A percentile compares a stretch with the other conserved stretches of the same genome.
Evolutionary conservation across 1,284 basidiomycete species (phyloP).

Genomic region (Moesziomyces globuligerus): DNA sequence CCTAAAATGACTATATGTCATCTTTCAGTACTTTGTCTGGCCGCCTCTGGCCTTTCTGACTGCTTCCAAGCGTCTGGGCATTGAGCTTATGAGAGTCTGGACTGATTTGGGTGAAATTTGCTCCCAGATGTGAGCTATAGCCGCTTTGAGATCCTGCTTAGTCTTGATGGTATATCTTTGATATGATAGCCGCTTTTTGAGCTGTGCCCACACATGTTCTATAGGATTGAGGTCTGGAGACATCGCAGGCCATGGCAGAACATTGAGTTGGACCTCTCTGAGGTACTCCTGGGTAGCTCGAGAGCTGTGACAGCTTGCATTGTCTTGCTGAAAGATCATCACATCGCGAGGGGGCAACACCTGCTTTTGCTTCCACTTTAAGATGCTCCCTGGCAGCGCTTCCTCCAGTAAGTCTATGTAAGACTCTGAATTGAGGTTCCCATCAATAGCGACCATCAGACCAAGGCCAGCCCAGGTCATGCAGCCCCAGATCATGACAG

Average conservation of each 20-base stretch:
- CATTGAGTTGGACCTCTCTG: slow-evolving; percentile 2
- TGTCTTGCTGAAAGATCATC: slow-evolving; percentile 3
- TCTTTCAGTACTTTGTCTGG: slow-evolving; percentile 9
- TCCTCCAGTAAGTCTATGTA: neutral
- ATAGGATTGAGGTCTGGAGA: slow-evolving; percentile 13
- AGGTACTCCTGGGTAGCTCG: slow-evolving; percentile 6
- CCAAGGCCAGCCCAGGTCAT: slow-evolving; percentile 15
- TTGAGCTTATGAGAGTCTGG: slow-evolving; percentile 9
- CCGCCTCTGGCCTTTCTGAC: slow-evolving; percentile 8
- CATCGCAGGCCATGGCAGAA: slow-evolving; percentile 10
- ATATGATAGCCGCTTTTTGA: neutral
- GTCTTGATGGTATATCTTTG: too few species aligned
- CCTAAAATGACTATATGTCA: slow-evolving; percentile 4
- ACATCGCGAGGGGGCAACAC: neutral
- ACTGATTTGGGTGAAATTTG: slow-evolving; percentile 72
- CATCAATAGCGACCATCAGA: slow-evolving; percentile 8
- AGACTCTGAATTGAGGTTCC: slow-evolving; percentile 4
- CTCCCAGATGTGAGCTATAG: slow-evolving; percentile 75
- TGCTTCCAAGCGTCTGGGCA: slow-evolving; percentile 2
- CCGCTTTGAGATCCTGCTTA: slow-evolving; percentile 64
- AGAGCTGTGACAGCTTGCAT: neutral
- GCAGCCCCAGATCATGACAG: slow-evolving; percentile 12
- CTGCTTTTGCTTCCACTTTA: slow-evolving; percentile 6
- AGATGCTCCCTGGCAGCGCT: slow-evolving; percentile 1
- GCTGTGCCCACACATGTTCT: slow-evolving; percentile 11